These are phyloP conservation scores for Aspergillaceae sp. DNA, from an alignment of 2,329 filamentous ascomycete genomes.

Conservation along the genomic window DNA sequence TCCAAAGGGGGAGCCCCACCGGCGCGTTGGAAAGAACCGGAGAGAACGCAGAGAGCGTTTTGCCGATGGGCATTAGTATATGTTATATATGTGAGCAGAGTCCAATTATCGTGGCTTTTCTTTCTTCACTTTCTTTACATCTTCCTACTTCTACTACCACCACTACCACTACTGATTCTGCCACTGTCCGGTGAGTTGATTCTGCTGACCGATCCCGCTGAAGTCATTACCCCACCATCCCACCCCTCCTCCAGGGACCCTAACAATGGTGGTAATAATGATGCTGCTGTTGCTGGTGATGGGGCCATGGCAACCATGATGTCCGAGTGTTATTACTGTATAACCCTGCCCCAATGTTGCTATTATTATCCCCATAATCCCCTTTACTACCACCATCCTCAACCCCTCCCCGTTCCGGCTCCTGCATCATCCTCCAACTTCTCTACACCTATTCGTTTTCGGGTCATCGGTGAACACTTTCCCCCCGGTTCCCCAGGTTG, in stretches of 20 bases:
- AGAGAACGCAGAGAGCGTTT: slow-evolving; percentile 19
- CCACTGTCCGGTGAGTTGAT: slow-evolving; percentile 11
- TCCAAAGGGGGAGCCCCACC: slow-evolving; percentile 22
- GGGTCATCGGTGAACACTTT: slow-evolving; percentile 32
- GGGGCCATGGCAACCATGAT: neutral
- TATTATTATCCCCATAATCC: neutral
- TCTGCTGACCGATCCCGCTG: neutral
- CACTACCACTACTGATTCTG: neutral
- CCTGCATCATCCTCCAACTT: slow-evolving; percentile 9
- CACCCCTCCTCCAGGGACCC: neutral
- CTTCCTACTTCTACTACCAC: neutral
- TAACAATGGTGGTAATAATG: slow-evolving; percentile 3
- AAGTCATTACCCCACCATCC: slow-evolving; percentile 3
- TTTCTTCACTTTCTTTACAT: neutral
- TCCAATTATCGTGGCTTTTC: neutral
- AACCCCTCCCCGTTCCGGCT: neutral
- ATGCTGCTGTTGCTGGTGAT: neutral
- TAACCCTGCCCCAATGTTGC: neutral
- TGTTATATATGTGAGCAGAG: neutral
- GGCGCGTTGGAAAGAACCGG: slow-evolving; percentile 32
- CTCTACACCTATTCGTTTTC: slow-evolving; percentile 20
- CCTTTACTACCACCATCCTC: neutral
- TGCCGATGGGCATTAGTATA: slow-evolving; percentile 11
- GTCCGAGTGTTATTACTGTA: no score
- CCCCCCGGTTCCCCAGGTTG: slow-evolving; percentile 22